A percentile compares a stretch with the other conserved stretches of the same genome.
These are phyloP conservation scores for Stemphylium beticola DNA, from an alignment of 2,329 filamentous ascomycete species.

Conservation along the genomic window DNA sequence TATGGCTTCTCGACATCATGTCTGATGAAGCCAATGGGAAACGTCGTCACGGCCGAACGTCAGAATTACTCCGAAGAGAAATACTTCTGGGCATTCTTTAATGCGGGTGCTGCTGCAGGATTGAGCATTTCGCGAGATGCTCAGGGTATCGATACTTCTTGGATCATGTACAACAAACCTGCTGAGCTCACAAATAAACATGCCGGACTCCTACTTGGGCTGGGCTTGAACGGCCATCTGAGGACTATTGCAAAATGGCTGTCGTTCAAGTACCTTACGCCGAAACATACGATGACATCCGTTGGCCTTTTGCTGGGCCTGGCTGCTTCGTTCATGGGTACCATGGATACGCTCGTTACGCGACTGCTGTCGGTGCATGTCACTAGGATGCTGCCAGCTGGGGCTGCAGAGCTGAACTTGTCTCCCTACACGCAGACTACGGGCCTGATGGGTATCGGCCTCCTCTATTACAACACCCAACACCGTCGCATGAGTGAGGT, in stretches of 20 bases:
- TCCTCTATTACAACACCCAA: conserved; percentile 93
- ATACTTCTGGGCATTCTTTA: conserved; percentile 98
- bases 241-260: conserved; percentile 96
- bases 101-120: conserved; percentile 92
- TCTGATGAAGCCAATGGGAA: conserved; percentile 88
- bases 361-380: conserved; percentile 94
- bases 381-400: conserved; percentile 88
- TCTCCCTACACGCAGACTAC: conserved; percentile 94
- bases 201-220: conserved; percentile 86
- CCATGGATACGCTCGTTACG: conserved; percentile 96
- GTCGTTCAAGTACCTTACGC: conserved; percentile 98
- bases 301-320: conserved; percentile 92
- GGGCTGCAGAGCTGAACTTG: conserved; percentile 91
- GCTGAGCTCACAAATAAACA: conserved; percentile 93
- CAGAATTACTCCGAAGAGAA: conserved; percentile 90
- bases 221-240: conserved; percentile 94
- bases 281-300: conserved; percentile 99
- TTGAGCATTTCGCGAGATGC: conserved; percentile 88
- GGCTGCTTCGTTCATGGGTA: conserved; percentile 91
- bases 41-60: conserved; percentile 92
- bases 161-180: conserved; percentile 98
- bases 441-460: conserved; percentile 93
- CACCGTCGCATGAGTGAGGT: conserved; percentile 99
- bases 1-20: conserved; percentile 91
- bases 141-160: conserved; percentile 95